Evolutionary conservation across 2,329 filamentous ascomycete species (phyloP).

Genomic region (Orbilia blumenaviensis): DNA sequence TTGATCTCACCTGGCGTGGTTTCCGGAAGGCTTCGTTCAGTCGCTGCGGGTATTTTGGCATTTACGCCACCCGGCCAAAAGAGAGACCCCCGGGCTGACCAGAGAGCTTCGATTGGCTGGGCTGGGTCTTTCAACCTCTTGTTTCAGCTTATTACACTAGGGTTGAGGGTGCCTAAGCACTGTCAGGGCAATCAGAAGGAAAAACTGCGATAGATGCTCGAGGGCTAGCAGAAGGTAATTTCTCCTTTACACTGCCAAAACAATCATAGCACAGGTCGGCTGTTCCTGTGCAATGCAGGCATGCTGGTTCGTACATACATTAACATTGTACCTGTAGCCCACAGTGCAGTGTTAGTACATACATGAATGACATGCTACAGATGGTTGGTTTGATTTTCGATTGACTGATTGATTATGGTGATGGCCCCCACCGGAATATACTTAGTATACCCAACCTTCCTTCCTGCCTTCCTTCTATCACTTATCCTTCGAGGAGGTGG

Average conservation of each 20-base stretch:
- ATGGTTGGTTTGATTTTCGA: no score
- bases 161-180: slow-evolving; percentile 29
- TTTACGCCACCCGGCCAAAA: slow-evolving; percentile 25
- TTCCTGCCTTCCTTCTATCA: background rate
- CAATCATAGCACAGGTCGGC: slow-evolving; percentile 22
- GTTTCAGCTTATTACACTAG: slow-evolving; percentile 48
- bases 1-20: slow-evolving; percentile 4
- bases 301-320: no score
- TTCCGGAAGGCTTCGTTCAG: slow-evolving; percentile 8
- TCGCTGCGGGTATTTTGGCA: slow-evolving; percentile 47
- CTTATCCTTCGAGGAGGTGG: background rate
- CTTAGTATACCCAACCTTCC: background rate
- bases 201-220: slow-evolving; percentile 21
- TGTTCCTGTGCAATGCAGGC: slow-evolving; percentile 4
- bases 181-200: slow-evolving; percentile 22
- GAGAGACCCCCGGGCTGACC: slow-evolving; percentile 10
- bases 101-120: slow-evolving; percentile 33
- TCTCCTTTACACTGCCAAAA: slow-evolving; percentile 47
- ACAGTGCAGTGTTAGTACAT: no score
- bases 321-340: no score
- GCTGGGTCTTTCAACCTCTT: slow-evolving; percentile 37
- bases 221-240: background rate
- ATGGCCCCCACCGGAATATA: background rate
- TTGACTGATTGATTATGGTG: no score
- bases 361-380: no score